Evolutionary conservation across 208 protist genomes (phyloP), one percentile per base, ranked within the genome.

Genomic region (Trypanosoma conorhini): DNA sequence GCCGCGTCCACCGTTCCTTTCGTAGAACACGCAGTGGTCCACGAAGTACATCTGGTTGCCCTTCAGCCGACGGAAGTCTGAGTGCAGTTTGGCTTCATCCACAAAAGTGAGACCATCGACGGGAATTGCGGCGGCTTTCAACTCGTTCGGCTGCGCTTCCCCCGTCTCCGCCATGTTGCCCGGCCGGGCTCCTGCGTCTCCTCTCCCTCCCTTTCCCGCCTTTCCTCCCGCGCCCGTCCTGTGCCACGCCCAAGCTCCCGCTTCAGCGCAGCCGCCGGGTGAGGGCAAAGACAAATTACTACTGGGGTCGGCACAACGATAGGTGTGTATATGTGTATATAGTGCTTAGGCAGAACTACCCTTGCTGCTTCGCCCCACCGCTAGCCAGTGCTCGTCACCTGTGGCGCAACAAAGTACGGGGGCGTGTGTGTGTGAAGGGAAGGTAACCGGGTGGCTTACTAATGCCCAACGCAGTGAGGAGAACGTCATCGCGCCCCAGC

Each of bases 31-130:
- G 52, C 56, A 71, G 15, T 38, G 33, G 24, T 64, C 56, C 2
- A 71, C 67, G 52, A 56, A 71, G 42, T 71, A 71, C 67, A 71
- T 64, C 24, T 63, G 55, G 42, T 71, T 64, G 7, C 67, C 67
- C 57, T 56, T 71, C 24, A 71, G 40, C 10, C 42, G 35, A 46
- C 67, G 67, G 57, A 71, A 71, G 19, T 62, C 55, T 13, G 19
- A 24, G 19, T 71, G 56, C 22, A 71, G 22, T 33, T 62, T 71
- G 35, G 3, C 40, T 13, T 62, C 57, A 30, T 71, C 67, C 33
- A 71, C 44, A 44, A 71, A 63, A 10, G 54, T 56, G 38, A 71
- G 67, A 21, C 67, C 67, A 21, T 12, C 21, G 30, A 62, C 31
- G n/a, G 44, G 42, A 13, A n/a, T 51, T 8, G n/a, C 42, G 33